Conservation (phyloP, 106 monocot genomes). For the Acorus calamus region DNA sequence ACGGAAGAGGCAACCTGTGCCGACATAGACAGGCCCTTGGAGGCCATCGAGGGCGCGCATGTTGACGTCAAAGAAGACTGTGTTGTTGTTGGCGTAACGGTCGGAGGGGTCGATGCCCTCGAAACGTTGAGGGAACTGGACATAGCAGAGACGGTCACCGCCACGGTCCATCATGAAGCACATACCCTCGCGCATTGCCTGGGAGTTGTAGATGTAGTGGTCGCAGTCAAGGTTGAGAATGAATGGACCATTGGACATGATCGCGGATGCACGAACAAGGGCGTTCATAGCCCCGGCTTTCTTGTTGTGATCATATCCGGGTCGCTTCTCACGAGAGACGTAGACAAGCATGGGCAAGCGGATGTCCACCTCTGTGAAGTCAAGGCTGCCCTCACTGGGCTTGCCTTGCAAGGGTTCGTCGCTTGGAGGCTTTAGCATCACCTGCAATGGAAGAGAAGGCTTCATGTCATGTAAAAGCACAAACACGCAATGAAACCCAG, state of each 20-base stretch:
- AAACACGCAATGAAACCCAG: too few species aligned
- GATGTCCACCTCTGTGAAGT: constrained; percentile 42
- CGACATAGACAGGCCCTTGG: constrained; percentile 60
- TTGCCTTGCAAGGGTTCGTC: constrained; percentile 30
- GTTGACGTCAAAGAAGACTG: constrained; percentile 92
- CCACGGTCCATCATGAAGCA: constrained; percentile 87
- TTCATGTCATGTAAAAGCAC: too few species aligned
- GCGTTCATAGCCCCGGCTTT: constrained; percentile 81
- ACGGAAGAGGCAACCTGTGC: constrained; percentile 60
- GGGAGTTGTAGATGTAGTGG: neutral
- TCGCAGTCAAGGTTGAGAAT: neutral
- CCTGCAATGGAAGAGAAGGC: constrained; percentile 10
- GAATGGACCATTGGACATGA: constrained; percentile 65
- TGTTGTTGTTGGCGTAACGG: constrained; percentile 84
- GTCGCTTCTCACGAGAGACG: constrained; percentile 62
- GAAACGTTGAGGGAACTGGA: constrained; percentile 89
- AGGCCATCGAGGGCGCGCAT: constrained; percentile 93
- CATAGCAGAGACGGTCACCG: constrained; percentile 75
- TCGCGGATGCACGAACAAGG: constrained; percentile 57
- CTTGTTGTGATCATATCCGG: constrained; percentile 72
- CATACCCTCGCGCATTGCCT: neutral
- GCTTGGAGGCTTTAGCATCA: constrained; percentile 64
- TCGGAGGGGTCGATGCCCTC: constrained; percentile 95
- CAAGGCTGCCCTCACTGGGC: constrained; percentile 14
- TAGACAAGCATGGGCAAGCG: constrained; percentile 65